These are phyloP conservation scores for Rozella allomycis DNA, from an alignment of 371 early-diverging fungal species.

Conservation along the genomic window DNA sequence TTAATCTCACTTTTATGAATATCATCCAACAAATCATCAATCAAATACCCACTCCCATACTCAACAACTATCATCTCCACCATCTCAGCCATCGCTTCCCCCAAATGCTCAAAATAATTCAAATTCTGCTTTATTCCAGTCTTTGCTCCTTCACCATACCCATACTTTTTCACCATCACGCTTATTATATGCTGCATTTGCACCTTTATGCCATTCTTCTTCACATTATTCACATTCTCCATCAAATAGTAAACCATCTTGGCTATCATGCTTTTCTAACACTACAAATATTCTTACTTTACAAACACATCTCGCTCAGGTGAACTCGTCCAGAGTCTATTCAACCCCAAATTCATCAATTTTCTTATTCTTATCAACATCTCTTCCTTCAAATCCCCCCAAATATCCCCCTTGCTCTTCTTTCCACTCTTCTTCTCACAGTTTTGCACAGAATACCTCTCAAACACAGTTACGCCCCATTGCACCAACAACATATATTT, in stretches of 20 bases:
- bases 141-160: slow-evolving; percentile 49
- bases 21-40: slow-evolving; percentile 48
- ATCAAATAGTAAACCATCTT: slow-evolving; percentile 58
- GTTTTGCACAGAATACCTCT: slow-evolving; percentile 9
- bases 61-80: slow-evolving; percentile 36
- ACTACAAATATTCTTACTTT: slow-evolving; percentile 10
- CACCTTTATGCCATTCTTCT: slow-evolving; percentile 29
- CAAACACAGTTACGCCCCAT: slow-evolving; percentile 41
- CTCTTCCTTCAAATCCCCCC: slow-evolving; percentile 27
- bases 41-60: slow-evolving; percentile 42
- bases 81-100: slow-evolving; percentile 75
- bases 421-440: slow-evolving; percentile 5
- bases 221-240: slow-evolving; percentile 46
- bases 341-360: slow-evolving; percentile 38
- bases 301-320: slow-evolving; percentile 53
- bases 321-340: slow-evolving; percentile 50
- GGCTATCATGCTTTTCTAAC: slow-evolving; percentile 44
- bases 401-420: slow-evolving; percentile 11
- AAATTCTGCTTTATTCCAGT: slow-evolving; percentile 66
- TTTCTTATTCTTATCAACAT: slow-evolving; percentile 29
- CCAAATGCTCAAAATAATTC: slow-evolving; percentile 72
- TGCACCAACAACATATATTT: slow-evolving; percentile 49
- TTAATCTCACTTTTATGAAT: slow-evolving; percentile 16
- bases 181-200: slow-evolving; percentile 31
- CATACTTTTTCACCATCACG: slow-evolving; percentile 42